Evolutionary conservation across 208 protist species (phyloP), one percentile per base, ranked within the genome.

Genomic region (Crithidia fasciculata): DNA sequence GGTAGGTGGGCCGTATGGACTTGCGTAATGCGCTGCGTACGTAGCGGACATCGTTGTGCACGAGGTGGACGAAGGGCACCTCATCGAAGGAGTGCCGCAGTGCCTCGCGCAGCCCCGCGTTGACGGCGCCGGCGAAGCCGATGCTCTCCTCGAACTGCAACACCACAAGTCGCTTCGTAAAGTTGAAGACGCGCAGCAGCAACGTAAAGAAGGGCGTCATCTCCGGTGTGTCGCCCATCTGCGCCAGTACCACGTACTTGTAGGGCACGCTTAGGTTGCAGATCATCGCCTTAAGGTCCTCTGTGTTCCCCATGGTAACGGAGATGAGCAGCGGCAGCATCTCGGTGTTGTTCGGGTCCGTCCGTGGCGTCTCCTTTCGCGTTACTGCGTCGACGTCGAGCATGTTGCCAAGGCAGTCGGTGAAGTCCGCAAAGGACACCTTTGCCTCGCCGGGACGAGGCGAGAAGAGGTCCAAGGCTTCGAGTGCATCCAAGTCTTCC

Each of bases 121-220:
- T 87, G 28, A 80, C 73, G 13, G 71, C 70, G 9, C 68, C 67
- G 44, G 78, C 74, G 54, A 67, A 79, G 39, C 82, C 78, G 37
- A 76, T 69, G 60, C 70, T 73, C 15, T 75, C 55, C 44, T 50
- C 57, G 12, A 80, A 77, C 53, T 72, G 80, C 8, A 65, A 57
- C 70, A 91, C 74, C 8, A 81, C 75, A n/a, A 91, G 74, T 0
- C 85, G 82, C 12, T 19, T 43, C 41, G 78, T 85, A 71, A 78
- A 83, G 49, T 53, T 57, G 53, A 88, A 91, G 58, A 74, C 57
- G 44, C 56, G 58, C 16, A 57, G 41, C 45, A 91, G 62, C 45
- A 82, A 61, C 13, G 78, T 18, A 16, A 88, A 77, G 55, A 86
- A 77, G 0, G 69, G 60, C 15, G 58, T 74, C 65, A 76, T 72